A percentile compares a stretch with the other conserved stretches of the same genome.
Conservation (phyloP, 2,329 filamentous ascomycete genomes). For the Calcarisporium arbuscula region DNA sequence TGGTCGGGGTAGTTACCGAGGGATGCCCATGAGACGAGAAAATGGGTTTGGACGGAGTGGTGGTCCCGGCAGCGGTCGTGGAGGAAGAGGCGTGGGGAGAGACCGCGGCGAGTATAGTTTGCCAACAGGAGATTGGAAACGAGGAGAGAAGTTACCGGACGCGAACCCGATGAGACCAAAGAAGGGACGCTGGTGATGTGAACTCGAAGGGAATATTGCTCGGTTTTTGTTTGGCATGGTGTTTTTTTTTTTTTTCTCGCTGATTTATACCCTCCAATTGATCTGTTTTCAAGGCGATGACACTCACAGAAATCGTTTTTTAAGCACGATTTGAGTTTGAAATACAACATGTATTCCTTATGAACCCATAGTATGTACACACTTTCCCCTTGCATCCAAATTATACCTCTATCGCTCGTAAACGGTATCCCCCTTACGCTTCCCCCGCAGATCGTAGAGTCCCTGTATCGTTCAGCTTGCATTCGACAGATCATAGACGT, state of each 20-base stretch:
- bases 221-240: too few species aligned
- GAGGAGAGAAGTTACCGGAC: constrained; percentile 57
- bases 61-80: constrained; percentile 26
- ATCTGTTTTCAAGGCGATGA: too few species aligned
- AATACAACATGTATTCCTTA: constrained; percentile 18
- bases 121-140: constrained; percentile 57
- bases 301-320: too few species aligned
- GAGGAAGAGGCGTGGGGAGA: constrained; percentile 32
- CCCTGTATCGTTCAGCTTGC: constrained; percentile 51
- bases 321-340: constrained; percentile 2
- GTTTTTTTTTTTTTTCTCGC: too few species aligned
- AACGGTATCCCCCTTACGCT: constrained; percentile 81
- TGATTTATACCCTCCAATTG: too few species aligned
- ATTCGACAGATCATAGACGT: too few species aligned
- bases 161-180: constrained; percentile 27
- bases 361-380: constrained; percentile 35
- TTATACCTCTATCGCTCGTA: constrained; percentile 58
- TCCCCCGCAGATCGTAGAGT: constrained; percentile 77
- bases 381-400: constrained; percentile 9
- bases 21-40: constrained; percentile 17
- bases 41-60: constrained; percentile 25
- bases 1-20: constrained; percentile 16
- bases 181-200: constrained; percentile 21
- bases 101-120: constrained; percentile 29
- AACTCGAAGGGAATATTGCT: not conserved